phyloP scores from a whole-genome alignment of 129 eudicot genomes.

The Tanacetum coccineum region DNA sequence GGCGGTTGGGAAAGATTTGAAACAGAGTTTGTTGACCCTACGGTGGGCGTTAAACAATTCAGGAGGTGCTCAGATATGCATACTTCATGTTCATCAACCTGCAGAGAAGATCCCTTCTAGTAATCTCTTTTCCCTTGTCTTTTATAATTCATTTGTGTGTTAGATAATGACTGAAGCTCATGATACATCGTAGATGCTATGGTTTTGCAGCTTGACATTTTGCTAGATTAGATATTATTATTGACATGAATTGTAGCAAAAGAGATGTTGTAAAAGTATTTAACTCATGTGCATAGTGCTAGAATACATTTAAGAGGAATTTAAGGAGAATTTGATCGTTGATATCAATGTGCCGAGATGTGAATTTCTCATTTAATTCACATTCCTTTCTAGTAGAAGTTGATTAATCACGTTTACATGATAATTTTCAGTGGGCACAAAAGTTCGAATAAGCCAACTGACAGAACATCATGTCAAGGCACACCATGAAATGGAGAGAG shows the following conservation, averaged over 20 bases:
- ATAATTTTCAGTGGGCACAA: constrained; percentile 65
- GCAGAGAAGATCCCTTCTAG: constrained; percentile 10
- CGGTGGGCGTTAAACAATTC: constrained; percentile 41
- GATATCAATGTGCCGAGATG: too few species aligned
- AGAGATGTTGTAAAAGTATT: too few species aligned
- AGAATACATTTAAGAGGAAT: too few species aligned
- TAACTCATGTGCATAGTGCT: too few species aligned
- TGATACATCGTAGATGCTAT: too few species aligned
- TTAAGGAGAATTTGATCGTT: too few species aligned
- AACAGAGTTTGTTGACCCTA: constrained; percentile 42
- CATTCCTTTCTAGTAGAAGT: too few species aligned
- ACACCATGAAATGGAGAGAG: constrained; percentile 58
- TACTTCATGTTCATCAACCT: constrained; percentile 14
- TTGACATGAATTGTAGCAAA: too few species aligned
- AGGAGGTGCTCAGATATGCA: neutral
- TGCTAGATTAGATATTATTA: too few species aligned
- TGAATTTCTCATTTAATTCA: too few species aligned
- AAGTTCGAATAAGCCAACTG: constrained; percentile 40
- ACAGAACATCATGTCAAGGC: constrained; percentile 44
- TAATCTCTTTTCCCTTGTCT: neutral
- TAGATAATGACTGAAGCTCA: too few species aligned
- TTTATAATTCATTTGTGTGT: neutral
- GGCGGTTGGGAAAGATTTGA: constrained; percentile 60
- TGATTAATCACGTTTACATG: neutral
- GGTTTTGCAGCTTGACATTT: too few species aligned